Percentiles rank a stretch among this genome's conserved stretches.
These are phyloP conservation scores for Puccinia sorghi DNA, from an alignment of 1,284 basidiomycete genomes.

Conservation along the genomic window DNA sequence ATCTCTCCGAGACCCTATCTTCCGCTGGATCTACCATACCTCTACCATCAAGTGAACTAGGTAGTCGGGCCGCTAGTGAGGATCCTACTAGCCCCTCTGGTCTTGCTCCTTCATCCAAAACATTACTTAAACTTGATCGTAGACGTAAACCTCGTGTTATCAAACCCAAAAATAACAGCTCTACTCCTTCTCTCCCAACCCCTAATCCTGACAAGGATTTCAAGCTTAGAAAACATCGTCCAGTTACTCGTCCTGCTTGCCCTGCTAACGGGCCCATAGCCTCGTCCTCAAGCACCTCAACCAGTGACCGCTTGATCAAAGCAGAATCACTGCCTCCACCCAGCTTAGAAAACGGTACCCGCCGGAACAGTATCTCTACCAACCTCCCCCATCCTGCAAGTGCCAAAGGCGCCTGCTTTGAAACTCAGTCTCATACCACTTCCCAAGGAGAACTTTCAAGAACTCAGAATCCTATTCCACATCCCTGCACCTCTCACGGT, in stretches of 20 bases:
- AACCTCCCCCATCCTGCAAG: conserved; percentile 26
- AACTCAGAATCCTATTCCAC: conserved; percentile 5
- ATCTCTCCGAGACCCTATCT: conserved; percentile 48
- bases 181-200: conserved; percentile 23
- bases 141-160: conserved; percentile 32
- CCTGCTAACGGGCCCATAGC: conserved; percentile 8
- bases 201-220: conserved; percentile 27
- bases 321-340: conserved; percentile 47
- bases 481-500: conserved; percentile 49
- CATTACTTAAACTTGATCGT: conserved; percentile 32
- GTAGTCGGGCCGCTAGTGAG: conserved; percentile 41
- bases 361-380: conserved; percentile 14
- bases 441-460: not conserved
- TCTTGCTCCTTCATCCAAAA: conserved; percentile 25
- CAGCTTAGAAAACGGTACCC: conserved; percentile 15
- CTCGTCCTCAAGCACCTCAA: conserved; percentile 27
- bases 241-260: conserved; percentile 18
- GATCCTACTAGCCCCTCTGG: conserved; percentile 44
- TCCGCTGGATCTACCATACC: conserved; percentile 49
- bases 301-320: conserved; percentile 32
- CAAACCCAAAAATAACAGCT: conserved; percentile 29
- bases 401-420: conserved; percentile 29
- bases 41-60: conserved; percentile 50
- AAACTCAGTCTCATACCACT: conserved; percentile 18
- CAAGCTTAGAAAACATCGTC: conserved; percentile 26